Evolutionary conservation across 2,329 filamentous ascomycete species (phyloP).

Genomic region (Calonectria hongkongensis): DNA sequence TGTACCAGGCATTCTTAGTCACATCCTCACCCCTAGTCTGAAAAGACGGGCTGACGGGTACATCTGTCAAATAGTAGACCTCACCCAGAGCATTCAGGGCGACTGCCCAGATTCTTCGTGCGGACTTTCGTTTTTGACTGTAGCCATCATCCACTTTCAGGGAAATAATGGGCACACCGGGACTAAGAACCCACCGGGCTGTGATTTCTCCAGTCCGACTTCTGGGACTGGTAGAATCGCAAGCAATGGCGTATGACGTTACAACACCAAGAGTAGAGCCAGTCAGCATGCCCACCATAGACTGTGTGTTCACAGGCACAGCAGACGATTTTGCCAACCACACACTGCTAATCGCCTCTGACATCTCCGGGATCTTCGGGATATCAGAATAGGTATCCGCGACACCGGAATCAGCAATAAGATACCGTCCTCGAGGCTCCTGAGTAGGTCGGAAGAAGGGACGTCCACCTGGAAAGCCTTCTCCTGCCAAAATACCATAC

Average conservation of each 20-base stretch:
- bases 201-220: constrained; percentile 86
- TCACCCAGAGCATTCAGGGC: constrained; percentile 96
- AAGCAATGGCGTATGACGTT: constrained; percentile 85
- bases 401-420: constrained; percentile 77
- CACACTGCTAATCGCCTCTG: constrained; percentile 84
- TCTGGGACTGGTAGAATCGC: constrained; percentile 74
- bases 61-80: constrained; percentile 86
- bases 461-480: constrained; percentile 89
- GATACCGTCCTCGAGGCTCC: constrained; percentile 85
- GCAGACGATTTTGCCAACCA: constrained; percentile 92
- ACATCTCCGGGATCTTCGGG: constrained; percentile 81
- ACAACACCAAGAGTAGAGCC: constrained; percentile 90
- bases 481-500: constrained; percentile 88
- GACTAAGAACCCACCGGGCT: constrained; percentile 91
- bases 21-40: constrained; percentile 72
- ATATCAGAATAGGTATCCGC: constrained; percentile 82
- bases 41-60: constrained; percentile 74
- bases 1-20: constrained; percentile 84
- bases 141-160: constrained; percentile 91
- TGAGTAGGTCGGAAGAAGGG: constrained; percentile 84
- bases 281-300: constrained; percentile 86
- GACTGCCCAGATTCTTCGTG: constrained; percentile 89
- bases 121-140: constrained; percentile 79
- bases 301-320: constrained; percentile 83
- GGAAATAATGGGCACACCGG: constrained; percentile 92